phyloP scores from a whole-genome alignment of 805 yeast species.

The Brettanomyces naardenensis region DNA sequence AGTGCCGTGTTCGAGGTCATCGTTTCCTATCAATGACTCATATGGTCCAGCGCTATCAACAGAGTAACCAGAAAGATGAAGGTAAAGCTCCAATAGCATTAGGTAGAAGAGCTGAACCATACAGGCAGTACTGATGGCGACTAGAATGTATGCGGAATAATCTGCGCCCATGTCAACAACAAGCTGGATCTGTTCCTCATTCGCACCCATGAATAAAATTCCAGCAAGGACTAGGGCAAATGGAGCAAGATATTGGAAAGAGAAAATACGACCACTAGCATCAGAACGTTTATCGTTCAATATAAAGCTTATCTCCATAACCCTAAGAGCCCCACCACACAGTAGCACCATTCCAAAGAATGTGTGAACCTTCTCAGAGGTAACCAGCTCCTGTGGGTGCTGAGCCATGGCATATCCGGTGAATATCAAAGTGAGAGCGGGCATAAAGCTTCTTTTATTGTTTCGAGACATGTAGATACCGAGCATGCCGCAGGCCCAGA shows the following conservation, averaged over 20 bases:
- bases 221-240: constrained; percentile 76
- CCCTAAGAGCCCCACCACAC: constrained; percentile 68
- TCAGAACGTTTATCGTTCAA: constrained; percentile 47
- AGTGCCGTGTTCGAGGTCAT: constrained; percentile 1
- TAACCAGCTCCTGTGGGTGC: constrained; percentile 66
- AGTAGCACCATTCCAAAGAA: constrained; percentile 79
- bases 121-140: constrained; percentile 66
- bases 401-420: constrained; percentile 96
- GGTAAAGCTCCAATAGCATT: constrained; percentile 50
- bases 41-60: not conserved
- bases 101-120: constrained; percentile 61
- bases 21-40: not conserved
- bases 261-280: constrained; percentile 38
- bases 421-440: constrained; percentile 72
- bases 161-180: constrained; percentile 74
- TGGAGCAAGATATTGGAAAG: constrained; percentile 86
- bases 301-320: constrained; percentile 74
- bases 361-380: constrained; percentile 82
- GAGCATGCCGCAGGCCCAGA: constrained; percentile 92
- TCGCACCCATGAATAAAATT: constrained; percentile 83
- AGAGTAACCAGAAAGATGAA: constrained; percentile 13
- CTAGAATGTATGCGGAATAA: constrained; percentile 74
- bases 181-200: constrained; percentile 73
- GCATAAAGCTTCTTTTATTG: constrained; percentile 65
- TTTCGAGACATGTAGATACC: constrained; percentile 73